These are phyloP conservation scores for Samsoniella hepiali DNA, from an alignment of 2,329 filamentous ascomycete genomes.

Conservation along the genomic window DNA sequence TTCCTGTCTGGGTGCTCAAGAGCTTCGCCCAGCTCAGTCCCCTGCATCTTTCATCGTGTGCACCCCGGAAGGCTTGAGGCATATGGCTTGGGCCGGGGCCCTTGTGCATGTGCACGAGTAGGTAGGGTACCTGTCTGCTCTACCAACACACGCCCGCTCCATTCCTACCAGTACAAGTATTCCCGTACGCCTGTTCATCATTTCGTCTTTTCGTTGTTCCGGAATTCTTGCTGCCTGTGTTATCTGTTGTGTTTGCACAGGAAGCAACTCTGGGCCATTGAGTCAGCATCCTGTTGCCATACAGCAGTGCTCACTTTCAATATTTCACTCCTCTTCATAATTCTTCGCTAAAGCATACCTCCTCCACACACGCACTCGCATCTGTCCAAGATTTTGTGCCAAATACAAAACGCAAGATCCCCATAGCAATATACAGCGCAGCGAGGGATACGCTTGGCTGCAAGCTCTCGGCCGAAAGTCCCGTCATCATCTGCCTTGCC, in stretches of 20 bases:
- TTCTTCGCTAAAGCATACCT: background rate
- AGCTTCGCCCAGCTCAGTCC: slow-evolving; percentile 9
- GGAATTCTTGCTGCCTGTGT: background rate
- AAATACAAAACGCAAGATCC: background rate
- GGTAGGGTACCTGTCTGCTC: background rate
- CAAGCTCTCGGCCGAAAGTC: background rate
- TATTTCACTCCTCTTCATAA: background rate
- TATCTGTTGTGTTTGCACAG: background rate
- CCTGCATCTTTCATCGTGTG: slow-evolving; percentile 15
- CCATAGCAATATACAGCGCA: background rate
- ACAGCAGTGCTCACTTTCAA: no score
- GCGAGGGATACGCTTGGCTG: background rate
- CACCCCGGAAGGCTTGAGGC: slow-evolving; percentile 7
- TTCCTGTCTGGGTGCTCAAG: slow-evolving; percentile 13
- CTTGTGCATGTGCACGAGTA: slow-evolving; percentile 12
- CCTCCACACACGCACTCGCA: background rate
- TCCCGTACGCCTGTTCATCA: slow-evolving; percentile 1
- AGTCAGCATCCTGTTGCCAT: background rate
- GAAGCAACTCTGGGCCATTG: background rate
- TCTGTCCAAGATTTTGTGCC: background rate
- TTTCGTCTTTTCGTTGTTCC: background rate
- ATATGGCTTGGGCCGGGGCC: slow-evolving; percentile 6
- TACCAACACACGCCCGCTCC: slow-evolving; percentile 15
- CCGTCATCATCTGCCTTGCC: background rate
- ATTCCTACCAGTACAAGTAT: slow-evolving; percentile 18